Base-by-base conservation (phyloP, 1,139 yeast species). In the Martiniozyma asiatica region DNA sequence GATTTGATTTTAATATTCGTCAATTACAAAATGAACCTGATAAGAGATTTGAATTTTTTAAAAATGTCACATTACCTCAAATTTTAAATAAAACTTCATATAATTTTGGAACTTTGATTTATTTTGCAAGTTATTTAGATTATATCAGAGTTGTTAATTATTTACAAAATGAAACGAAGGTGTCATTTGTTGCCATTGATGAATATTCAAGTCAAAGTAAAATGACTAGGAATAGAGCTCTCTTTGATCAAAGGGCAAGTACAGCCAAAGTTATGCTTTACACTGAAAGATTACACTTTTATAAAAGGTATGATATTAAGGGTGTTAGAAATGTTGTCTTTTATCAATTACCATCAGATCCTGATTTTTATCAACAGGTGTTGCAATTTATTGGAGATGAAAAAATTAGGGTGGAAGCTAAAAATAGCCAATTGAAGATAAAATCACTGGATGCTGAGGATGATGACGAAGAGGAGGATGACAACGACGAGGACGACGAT, bases 271-370 rank as follows among this genome's bases (percentile, higher is more conserved):
- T 87, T 20, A 51, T 92, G 56, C 54, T 89, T 13, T 85, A 85
- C 55, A 82, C 96, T 0, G 97, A 89, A 47, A 78, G 99, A 63
- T 61, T 87, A 51, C 98, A 89, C 51, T 92, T 82, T 50, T 89
- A 77, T 59, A 68, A 95, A 42, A 64, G 97, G 34, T 85, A 70
- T 50, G 89, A 81, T 35, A 62, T 92, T 33, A 69, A 65, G 38
- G 98, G 97, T n/a, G 95, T 81, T 13, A 77, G 80, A 50, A 79
- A 75, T 34, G 65, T 89, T 25, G 54, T 89, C 17, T 71, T 89
- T 59, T 92, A 85, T 52, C 84, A 80, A 17, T 63, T 81, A 14
- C 98, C 98, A 6, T 64, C 76, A 13, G 85, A 89, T 51, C 94
- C 96, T 5, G 50, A 65, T 22, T 89, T 84, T 48, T 89, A 87